These are phyloP conservation scores for Dactylellina sp. DNA, from an alignment of 2,329 filamentous ascomycete genomes.

Conservation along the genomic window DNA sequence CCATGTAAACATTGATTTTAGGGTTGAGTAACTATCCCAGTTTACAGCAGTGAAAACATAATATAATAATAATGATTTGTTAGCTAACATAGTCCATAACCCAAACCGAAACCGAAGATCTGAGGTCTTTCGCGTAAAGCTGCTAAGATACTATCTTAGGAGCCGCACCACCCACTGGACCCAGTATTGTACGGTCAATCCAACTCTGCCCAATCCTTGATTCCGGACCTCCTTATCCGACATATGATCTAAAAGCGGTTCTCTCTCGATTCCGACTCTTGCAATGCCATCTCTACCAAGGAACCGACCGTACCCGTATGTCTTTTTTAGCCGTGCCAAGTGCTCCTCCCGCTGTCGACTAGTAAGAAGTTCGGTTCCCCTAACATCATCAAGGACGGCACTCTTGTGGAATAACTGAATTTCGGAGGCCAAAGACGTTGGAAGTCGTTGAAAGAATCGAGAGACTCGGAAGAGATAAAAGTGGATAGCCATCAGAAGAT, in stretches of 20 bases:
- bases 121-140: too few relatives aligned
- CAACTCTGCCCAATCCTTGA: conserved; percentile 41
- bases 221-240: conserved; percentile 42
- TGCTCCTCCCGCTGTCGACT: conserved; percentile 48
- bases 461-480: conserved; percentile 53
- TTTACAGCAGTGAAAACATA: too few relatives aligned
- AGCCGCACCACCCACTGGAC: background rate
- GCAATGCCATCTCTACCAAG: conserved; percentile 25
- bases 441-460: conserved; percentile 55
- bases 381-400: conserved; percentile 50
- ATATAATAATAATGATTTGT: too few relatives aligned
- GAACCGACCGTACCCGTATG: conserved; percentile 57
- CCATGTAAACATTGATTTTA: too few relatives aligned
- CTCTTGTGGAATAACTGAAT: conserved; percentile 58
- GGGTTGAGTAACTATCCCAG: too few relatives aligned
- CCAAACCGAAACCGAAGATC: too few relatives aligned
- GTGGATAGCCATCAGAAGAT: conserved; percentile 47
- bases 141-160: conserved; percentile 11
- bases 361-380: conserved; percentile 53
- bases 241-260: conserved; percentile 41
- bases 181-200: conserved; percentile 23
- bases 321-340: conserved; percentile 35
- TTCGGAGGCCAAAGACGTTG: conserved; percentile 57
- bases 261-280: conserved; percentile 43
- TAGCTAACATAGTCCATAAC: too few relatives aligned